These are phyloP conservation scores for Coemansia sp. DNA, from an alignment of 371 early-diverging fungal genomes.

Conservation along the genomic window DNA sequence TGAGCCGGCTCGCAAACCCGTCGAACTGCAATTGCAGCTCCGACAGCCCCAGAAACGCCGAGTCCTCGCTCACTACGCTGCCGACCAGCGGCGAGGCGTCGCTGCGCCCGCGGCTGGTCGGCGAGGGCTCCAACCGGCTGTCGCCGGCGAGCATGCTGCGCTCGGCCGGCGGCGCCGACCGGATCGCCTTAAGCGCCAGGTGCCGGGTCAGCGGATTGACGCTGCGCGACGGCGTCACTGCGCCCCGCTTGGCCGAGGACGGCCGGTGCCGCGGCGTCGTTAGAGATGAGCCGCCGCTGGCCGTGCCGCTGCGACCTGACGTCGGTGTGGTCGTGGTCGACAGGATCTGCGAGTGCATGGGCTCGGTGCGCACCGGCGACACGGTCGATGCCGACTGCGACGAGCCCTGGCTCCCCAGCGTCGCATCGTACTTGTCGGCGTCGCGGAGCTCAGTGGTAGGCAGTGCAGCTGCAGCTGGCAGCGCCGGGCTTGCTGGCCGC, in stretches of 20 bases:
- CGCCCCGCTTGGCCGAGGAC: constrained; percentile 13
- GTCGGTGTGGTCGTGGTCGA: constrained; percentile 25
- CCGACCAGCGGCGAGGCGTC: constrained; percentile 1
- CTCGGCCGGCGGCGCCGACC: constrained; percentile 15
- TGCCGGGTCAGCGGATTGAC: constrained; percentile 47
- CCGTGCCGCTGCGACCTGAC: background rate
- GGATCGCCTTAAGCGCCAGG: constrained; percentile 38
- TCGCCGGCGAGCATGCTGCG: constrained; percentile 6
- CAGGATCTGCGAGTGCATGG: constrained; percentile 39
- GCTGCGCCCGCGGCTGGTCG: constrained; percentile 18
- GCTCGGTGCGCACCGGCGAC: constrained; percentile 38
- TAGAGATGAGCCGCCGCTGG: background rate
- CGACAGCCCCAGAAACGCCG: constrained; percentile 20
- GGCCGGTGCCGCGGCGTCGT: constrained; percentile 19
- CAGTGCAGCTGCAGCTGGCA: background rate
- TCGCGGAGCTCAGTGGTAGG: background rate
- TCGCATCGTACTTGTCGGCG: constrained; percentile 1
- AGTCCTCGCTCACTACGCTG: constrained; percentile 4
- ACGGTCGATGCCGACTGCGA: constrained; percentile 35
- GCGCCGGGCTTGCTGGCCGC: constrained; percentile 17
- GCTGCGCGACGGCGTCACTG: constrained; percentile 33
- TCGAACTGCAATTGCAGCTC: constrained; percentile 37
- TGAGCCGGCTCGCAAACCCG: constrained; percentile 33
- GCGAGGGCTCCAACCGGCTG: constrained; percentile 5
- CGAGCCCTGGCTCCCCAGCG: constrained; percentile 15